Evolutionary conservation across 1,284 basidiomycete genomes (phyloP).

Genomic region (Anthracocystis panici-leucophaei): DNA sequence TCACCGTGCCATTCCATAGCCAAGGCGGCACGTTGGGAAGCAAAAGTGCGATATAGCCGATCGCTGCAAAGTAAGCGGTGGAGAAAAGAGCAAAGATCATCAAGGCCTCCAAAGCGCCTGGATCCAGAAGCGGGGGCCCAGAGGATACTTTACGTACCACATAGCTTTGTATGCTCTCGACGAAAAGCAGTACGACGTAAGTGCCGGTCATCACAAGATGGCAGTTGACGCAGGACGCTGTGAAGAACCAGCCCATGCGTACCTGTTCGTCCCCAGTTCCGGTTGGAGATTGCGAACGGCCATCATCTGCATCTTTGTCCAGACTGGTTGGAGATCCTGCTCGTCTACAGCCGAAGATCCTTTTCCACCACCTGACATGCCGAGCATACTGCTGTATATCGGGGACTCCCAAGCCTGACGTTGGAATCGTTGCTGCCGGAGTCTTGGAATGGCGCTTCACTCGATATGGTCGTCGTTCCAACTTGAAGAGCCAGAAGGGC

Average conservation of each 20-base stretch:
- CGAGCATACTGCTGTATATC: no score
- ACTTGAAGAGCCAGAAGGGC: constrained; percentile 30
- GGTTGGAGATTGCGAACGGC: background rate
- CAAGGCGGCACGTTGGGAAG: constrained; percentile 21
- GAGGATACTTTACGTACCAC: background rate
- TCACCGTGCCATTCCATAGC: constrained; percentile 29
- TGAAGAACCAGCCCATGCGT: constrained; percentile 28
- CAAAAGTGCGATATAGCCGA: constrained; percentile 43
- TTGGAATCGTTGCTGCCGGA: background rate
- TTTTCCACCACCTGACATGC: background rate
- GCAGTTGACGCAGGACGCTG: constrained; percentile 38
- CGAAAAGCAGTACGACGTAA: constrained; percentile 18
- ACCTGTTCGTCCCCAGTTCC: background rate
- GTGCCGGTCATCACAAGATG: constrained; percentile 23
- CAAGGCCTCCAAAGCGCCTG: constrained; percentile 7
- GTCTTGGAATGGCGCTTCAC: background rate
- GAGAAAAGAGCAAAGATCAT: constrained; percentile 28
- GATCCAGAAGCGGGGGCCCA: constrained; percentile 9
- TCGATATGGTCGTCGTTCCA: constrained; percentile 17
- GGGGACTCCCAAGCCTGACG: background rate
- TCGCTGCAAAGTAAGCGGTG: constrained; percentile 23
- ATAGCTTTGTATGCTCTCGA: constrained; percentile 10
- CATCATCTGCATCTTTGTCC: background rate
- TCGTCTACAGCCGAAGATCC: background rate
- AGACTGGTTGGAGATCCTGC: background rate